phyloP scores from a whole-genome alignment of 2,329 filamentous ascomycete species.

The Colletotrichum filicis region DNA sequence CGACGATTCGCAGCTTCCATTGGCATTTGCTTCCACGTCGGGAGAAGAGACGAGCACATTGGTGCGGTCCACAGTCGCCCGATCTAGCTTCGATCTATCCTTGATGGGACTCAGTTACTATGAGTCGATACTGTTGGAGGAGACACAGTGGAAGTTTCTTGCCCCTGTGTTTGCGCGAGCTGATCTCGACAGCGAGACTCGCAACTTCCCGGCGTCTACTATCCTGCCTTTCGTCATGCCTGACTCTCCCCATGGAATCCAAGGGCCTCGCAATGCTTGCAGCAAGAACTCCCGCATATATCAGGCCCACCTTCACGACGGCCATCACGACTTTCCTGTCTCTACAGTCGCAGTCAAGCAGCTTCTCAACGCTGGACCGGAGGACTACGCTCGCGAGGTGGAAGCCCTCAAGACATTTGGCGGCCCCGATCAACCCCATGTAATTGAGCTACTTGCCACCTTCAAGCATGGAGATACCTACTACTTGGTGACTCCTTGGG shows the following conservation, averaged over 20 bases:
- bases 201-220: not conserved
- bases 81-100: not conserved
- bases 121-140: not conserved
- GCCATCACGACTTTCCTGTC: not conserved
- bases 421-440: not conserved
- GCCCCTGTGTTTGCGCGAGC: not conserved
- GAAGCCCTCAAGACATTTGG: not conserved
- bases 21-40: not conserved
- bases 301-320: not conserved
- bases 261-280: not conserved
- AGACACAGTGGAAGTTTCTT: not conserved
- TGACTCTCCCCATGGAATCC: no score
- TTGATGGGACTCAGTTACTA: not conserved
- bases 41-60: not conserved
- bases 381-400: not conserved
- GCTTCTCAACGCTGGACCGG: not conserved
- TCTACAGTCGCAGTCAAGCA: not conserved
- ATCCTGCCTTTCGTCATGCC: not conserved
- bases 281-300: not conserved
- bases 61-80: not conserved
- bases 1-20: not conserved
- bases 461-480: not conserved
- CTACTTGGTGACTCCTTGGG: not conserved
- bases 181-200: not conserved
- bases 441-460: not conserved